phyloP scores from a whole-genome alignment of 2,329 filamentous ascomycete genomes.

The Colletotrichum tofieldiae region DNA sequence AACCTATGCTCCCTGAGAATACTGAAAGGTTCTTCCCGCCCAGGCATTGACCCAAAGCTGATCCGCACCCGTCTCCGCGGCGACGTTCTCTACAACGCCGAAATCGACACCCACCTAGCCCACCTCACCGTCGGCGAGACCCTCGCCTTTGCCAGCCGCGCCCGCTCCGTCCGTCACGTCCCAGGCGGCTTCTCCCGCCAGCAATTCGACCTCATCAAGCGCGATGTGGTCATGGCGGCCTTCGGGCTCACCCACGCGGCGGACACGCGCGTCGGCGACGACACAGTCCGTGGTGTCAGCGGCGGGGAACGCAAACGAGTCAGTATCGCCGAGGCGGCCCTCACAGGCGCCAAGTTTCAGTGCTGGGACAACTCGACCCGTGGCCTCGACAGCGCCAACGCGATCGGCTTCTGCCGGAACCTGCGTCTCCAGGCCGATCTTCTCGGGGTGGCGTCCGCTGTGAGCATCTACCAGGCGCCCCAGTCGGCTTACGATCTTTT shows the following conservation, averaged over 20 bases:
- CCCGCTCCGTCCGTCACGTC: conserved; percentile 61
- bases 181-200: conserved; percentile 60
- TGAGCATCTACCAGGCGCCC: conserved; percentile 42
- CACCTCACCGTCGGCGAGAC: conserved; percentile 73
- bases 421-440: conserved; percentile 60
- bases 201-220: conserved; percentile 62
- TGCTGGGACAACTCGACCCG: conserved; percentile 53
- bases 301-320: conserved; percentile 59
- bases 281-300: conserved; percentile 40
- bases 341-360: conserved; percentile 44
- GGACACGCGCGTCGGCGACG: conserved; percentile 44
- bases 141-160: conserved; percentile 70
- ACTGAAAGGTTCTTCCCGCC: background rate
- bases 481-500: conserved; percentile 57
- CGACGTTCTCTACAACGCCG: conserved; percentile 77
- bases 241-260: conserved; percentile 48
- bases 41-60: conserved; percentile 29
- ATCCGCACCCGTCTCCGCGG: conserved; percentile 59
- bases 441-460: conserved; percentile 28
- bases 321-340: conserved; percentile 46
- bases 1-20: too few species aligned
- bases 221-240: conserved; percentile 68
- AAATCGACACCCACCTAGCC: conserved; percentile 75
- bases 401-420: conserved; percentile 68
- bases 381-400: conserved; percentile 59